phyloP scores from a whole-genome alignment of 208 protist species.

The Leptomonas pyrrhocoris region DNA sequence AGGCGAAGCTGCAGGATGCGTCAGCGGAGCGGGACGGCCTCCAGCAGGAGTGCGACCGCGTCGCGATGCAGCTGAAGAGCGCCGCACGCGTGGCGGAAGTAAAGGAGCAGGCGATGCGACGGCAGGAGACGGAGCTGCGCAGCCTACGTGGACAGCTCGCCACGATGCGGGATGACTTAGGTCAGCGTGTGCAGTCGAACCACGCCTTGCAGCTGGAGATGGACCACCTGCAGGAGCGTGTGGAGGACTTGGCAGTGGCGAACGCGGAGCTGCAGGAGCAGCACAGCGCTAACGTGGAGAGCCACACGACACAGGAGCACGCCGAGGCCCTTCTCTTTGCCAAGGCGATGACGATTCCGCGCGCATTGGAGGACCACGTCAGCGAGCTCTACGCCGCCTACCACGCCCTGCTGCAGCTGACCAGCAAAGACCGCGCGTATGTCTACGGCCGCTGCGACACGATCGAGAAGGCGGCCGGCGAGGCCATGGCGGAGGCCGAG shows the following conservation, averaged over 20 bases:
- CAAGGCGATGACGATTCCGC: conserved; percentile 58
- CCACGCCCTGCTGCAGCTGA: conserved; percentile 32
- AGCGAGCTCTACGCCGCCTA: conserved; percentile 33
- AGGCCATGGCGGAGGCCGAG: conserved; percentile 71
- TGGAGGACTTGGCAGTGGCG: conserved; percentile 35
- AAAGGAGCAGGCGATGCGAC: conserved; percentile 51
- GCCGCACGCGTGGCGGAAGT: conserved; percentile 42
- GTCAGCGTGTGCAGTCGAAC: conserved; percentile 45
- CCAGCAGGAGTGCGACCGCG: conserved; percentile 49
- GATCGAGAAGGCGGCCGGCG: conserved; percentile 55
- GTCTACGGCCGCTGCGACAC: conserved; percentile 52
- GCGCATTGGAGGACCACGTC: conserved; percentile 39
- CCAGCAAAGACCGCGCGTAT: conserved; percentile 37
- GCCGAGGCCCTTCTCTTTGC: conserved; percentile 51
- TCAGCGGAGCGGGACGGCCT: conserved; percentile 36
- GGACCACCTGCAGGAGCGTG: conserved; percentile 48
- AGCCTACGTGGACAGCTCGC: conserved; percentile 44
- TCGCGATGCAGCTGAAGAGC: conserved; percentile 47
- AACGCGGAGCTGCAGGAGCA: conserved; percentile 48
- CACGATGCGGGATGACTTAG: conserved; percentile 50
- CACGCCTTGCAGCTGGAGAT: conserved; percentile 54
- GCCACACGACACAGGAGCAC: conserved; percentile 30
- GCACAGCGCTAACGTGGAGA: conserved; percentile 14
- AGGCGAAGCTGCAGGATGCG: conserved; percentile 35
- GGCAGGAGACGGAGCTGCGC: conserved; percentile 53